Conservation (phyloP, 2,329 filamentous ascomycete genomes). For the Hypomyces rosellus region DNA sequence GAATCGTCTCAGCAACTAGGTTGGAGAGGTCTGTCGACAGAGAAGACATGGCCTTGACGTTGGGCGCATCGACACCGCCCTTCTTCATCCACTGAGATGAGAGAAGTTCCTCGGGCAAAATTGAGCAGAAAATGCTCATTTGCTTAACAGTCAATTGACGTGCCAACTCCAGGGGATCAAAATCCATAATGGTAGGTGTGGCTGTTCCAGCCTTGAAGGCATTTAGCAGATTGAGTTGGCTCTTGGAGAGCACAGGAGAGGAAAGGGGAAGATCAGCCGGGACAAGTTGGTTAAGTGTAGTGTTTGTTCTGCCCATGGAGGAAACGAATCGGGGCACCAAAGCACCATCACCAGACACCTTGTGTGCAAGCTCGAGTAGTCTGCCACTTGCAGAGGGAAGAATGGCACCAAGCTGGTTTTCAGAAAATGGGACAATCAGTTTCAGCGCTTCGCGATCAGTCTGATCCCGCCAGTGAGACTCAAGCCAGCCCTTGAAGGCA, state of each 20-base stretch:
- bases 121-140: slow-evolving; percentile 84
- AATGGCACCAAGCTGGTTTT: slow-evolving; percentile 58
- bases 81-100: slow-evolving; percentile 94
- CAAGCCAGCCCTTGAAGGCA: slow-evolving; percentile 93
- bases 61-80: slow-evolving; percentile 68
- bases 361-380: slow-evolving; percentile 71
- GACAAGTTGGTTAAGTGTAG: slow-evolving; percentile 64
- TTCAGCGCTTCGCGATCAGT: slow-evolving; percentile 70
- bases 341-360: slow-evolving; percentile 67
- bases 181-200: slow-evolving; percentile 73
- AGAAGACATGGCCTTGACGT: slow-evolving; percentile 90
- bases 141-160: slow-evolving; percentile 90
- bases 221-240: slow-evolving; percentile 65
- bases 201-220: slow-evolving; percentile 68
- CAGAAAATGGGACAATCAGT: slow-evolving; percentile 74
- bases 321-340: slow-evolving; percentile 78
- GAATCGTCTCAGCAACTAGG: slow-evolving; percentile 85
- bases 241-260: slow-evolving; percentile 63
- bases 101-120: slow-evolving; percentile 85
- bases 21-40: slow-evolving; percentile 90
- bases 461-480: slow-evolving; percentile 87
- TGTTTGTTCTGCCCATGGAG: slow-evolving; percentile 82
- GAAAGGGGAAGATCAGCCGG: slow-evolving; percentile 68
- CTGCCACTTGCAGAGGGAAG: slow-evolving; percentile 74
- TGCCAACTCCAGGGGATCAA: slow-evolving; percentile 85